phyloP scores from a whole-genome alignment of 768 basidiomycete species.

The Leucosporidium yakuticum region DNA sequence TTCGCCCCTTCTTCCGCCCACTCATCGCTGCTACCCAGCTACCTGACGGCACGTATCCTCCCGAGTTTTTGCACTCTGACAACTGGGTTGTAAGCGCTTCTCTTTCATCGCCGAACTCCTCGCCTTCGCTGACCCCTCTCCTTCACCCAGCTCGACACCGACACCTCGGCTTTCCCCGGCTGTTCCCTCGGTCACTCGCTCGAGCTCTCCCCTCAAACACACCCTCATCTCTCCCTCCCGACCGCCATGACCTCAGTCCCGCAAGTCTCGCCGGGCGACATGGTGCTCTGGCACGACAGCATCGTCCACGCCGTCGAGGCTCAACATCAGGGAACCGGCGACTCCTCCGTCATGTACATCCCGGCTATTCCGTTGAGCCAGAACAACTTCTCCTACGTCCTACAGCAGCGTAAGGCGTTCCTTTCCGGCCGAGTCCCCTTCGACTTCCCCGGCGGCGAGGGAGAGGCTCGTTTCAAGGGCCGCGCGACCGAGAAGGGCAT shows the following conservation, averaged over 20 bases:
- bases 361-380: conserved; percentile 30
- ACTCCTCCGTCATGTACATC: conserved; percentile 39
- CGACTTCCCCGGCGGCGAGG: conserved; percentile 28
- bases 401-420: conserved; percentile 11
- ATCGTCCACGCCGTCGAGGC: conserved; percentile 37
- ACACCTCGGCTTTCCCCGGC: conserved; percentile 54
- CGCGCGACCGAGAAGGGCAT: conserved; percentile 9
- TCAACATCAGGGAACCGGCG: conserved; percentile 32
- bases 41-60: conserved; percentile 12
- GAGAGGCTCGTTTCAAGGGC: conserved; percentile 16
- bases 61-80: conserved; percentile 45
- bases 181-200: conserved; percentile 54
- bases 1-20: conserved; percentile 62
- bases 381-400: conserved; percentile 15
- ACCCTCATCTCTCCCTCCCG: conserved; percentile 59
- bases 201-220: conserved; percentile 54
- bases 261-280: conserved; percentile 58
- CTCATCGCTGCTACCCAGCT: conserved; percentile 31
- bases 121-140: too few species aligned
- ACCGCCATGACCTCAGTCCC: conserved; percentile 59
- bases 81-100: conserved; percentile 49
- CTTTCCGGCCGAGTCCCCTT: conserved; percentile 2
- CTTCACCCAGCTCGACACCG: conserved; percentile 47
- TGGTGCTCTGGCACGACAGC: conserved; percentile 48
- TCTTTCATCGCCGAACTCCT: not conserved